Evolutionary conservation across 768 basidiomycete genomes (phyloP).

Genomic region (Brasilioporus rufonigricans): DNA sequence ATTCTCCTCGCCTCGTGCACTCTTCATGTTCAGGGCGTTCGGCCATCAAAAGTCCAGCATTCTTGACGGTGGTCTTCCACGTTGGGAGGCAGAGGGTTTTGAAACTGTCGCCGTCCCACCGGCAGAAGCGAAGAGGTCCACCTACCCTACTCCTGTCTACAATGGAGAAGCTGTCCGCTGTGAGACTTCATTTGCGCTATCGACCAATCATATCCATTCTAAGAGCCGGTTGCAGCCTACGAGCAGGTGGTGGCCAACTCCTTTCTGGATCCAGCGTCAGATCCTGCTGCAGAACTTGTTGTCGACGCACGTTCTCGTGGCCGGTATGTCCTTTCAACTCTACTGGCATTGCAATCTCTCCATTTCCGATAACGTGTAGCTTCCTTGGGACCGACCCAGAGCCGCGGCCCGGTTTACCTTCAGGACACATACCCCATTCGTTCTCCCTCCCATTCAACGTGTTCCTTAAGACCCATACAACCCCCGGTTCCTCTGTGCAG

Average conservation of each 20-base stretch:
- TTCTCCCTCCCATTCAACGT: constrained; percentile 78
- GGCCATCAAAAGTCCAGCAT: constrained; percentile 85
- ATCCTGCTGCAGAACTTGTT: constrained; percentile 60
- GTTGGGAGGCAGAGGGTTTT: constrained; percentile 69
- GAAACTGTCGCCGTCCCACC: constrained; percentile 42
- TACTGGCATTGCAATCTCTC: constrained; percentile 1
- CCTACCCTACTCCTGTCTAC: constrained; percentile 55
- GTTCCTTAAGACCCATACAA: constrained; percentile 53
- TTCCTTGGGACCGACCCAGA: constrained; percentile 83
- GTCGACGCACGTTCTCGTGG: constrained; percentile 86
- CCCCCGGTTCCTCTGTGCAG: constrained; percentile 36
- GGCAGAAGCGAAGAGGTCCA: constrained; percentile 22
- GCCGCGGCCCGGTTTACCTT: constrained; percentile 82
- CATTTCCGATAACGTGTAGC: constrained; percentile 39
- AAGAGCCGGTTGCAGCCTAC: constrained; percentile 53
- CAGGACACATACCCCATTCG: constrained; percentile 91
- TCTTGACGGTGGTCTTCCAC: constrained; percentile 89
- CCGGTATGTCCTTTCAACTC: constrained; percentile 47
- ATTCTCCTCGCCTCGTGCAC: constrained; percentile 88
- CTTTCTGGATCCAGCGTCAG: constrained; percentile 39
- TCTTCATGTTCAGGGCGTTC: constrained; percentile 93
- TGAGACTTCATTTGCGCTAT: constrained; percentile 34
- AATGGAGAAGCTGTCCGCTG: constrained; percentile 47
- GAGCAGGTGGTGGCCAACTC: constrained; percentile 79
- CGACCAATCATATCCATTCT: constrained; percentile 27